Conservation (phyloP, 768 basidiomycete genomes). For the Coprinopsis marcescibilis region DNA sequence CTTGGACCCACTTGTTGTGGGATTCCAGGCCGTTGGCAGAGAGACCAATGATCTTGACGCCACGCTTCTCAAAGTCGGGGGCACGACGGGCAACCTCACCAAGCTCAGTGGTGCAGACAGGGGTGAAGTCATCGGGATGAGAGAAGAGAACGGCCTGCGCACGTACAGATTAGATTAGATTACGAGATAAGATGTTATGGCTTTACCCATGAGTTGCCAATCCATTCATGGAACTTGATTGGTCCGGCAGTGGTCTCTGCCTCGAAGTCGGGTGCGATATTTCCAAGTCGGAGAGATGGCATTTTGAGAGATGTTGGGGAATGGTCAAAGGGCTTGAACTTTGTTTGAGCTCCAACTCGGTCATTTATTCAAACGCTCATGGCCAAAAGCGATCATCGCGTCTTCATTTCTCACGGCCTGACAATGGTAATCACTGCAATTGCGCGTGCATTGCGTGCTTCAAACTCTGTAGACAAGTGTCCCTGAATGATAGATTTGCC, state of each 20-base stretch:
- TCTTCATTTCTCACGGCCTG: conserved; percentile 57
- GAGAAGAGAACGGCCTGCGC: conserved; percentile 87
- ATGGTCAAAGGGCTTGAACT: conserved; percentile 6
- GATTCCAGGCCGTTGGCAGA: conserved; percentile 85
- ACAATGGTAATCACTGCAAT: conserved; percentile 21
- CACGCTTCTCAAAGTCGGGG: conserved; percentile 78
- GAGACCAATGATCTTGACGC: conserved; percentile 91
- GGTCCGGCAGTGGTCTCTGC: conserved; percentile 82
- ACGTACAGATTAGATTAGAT: conserved; percentile 6
- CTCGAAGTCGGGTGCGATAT: conserved; percentile 85
- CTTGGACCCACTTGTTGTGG: conserved; percentile 85
- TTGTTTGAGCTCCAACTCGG: not conserved
- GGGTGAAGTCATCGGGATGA: conserved; percentile 91
- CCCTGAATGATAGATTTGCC: not conserved
- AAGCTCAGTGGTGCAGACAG: conserved; percentile 95
- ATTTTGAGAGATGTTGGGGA: conserved; percentile 20
- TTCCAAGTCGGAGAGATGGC: conserved; percentile 73
- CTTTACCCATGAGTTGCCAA: conserved; percentile 80
- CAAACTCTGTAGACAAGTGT: not conserved
- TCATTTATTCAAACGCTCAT: not conserved
- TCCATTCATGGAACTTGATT: conserved; percentile 93
- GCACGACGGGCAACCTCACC: conserved; percentile 90
- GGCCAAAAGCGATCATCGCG: conserved; percentile 37
- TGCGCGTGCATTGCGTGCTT: conserved; percentile 41
- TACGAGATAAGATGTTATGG: conserved; percentile 1